Conservation (phyloP, 495 filamentous ascomycete genomes). For the Tuber indicum region DNA sequence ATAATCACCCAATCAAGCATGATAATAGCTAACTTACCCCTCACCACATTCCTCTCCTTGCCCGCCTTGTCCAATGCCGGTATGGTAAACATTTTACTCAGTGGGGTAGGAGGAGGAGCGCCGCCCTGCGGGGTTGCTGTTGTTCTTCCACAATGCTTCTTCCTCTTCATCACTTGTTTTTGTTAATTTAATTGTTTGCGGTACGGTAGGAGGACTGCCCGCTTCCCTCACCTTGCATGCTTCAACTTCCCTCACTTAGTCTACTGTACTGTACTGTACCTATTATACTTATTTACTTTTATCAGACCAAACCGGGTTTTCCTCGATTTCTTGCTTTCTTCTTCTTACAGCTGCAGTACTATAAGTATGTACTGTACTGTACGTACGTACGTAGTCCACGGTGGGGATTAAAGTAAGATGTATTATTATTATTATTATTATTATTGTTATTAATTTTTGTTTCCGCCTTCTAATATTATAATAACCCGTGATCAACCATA, state of each 20-base stretch:
- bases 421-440: not conserved
- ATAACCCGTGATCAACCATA: not conserved
- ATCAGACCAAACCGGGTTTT: not conserved
- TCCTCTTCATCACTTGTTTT: not conserved
- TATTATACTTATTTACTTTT: not conserved
- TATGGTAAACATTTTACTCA: not conserved
- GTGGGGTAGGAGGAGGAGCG: not conserved
- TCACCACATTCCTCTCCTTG: not conserved
- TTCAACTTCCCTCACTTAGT: too few relatives aligned
- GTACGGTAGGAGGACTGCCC: not conserved
- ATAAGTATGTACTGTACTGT: too few relatives aligned
- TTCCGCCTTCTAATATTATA: not conserved
- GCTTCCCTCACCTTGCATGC: not conserved
- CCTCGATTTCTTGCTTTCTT: not conserved
- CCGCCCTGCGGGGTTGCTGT: not conserved
- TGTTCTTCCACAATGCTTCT: not conserved
- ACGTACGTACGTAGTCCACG: too few relatives aligned
- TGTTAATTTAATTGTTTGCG: not conserved
- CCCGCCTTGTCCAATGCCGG: not conserved
- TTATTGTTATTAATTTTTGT: not conserved
- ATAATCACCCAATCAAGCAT: not conserved
- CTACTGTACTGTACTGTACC: too few relatives aligned
- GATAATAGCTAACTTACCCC: not conserved
- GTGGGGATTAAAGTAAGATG: too few relatives aligned
- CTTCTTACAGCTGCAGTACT: too few relatives aligned